Evolutionary conservation across 2,329 filamentous ascomycete genomes (phyloP), one percentile per base, ranked within the genome.

Genomic region (Aphanocladium album): DNA sequence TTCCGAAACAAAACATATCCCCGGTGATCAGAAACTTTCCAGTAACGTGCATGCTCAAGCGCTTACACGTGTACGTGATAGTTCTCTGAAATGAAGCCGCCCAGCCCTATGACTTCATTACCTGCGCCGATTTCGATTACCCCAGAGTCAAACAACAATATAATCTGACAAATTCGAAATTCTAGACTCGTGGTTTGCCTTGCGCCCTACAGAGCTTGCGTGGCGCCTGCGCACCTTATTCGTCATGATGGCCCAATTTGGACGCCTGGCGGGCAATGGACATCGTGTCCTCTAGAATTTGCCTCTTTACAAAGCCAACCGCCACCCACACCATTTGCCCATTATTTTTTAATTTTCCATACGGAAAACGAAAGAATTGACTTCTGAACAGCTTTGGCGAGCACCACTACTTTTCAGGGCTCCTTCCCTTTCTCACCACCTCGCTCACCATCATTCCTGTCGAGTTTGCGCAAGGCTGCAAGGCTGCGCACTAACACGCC

Each of bases 231-330:
- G 30, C 2, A 50, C 45, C 35, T n/a, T 5, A 57, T 50, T 54
- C 57, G 57, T 53, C 57, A 60, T 37, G 19, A 30, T 14, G 16
- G 17, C 49, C n/a, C 16, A 21, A 21, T 54, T 25, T 25, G 19
- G 49, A 39, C 19, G 39, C 54, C 30, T 60, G 16, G 25, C 27
- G 3, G 47, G 21, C 27, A 64, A 47, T 67, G 64, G 64, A 66
- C 64, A 68, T 67, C 61, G 67, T 68, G 67, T 67, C 66, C 65
- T 68, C 52, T 53, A 60, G 19, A 19, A 27, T 46, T 11, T 14
- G 54, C 17, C 35, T 57, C 33, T 27, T 21, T 30, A 17, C 33
- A 27, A 41, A 46, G 1, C 33, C 23, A 50, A 19, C n/a, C 54
- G 23, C 5, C 19, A 21, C 25, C 39, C n/a, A 12, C 52, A 17